These are phyloP conservation scores for Neofusicoccum ribis DNA, from an alignment of 2,329 filamentous ascomycete genomes.

Conservation along the genomic window DNA sequence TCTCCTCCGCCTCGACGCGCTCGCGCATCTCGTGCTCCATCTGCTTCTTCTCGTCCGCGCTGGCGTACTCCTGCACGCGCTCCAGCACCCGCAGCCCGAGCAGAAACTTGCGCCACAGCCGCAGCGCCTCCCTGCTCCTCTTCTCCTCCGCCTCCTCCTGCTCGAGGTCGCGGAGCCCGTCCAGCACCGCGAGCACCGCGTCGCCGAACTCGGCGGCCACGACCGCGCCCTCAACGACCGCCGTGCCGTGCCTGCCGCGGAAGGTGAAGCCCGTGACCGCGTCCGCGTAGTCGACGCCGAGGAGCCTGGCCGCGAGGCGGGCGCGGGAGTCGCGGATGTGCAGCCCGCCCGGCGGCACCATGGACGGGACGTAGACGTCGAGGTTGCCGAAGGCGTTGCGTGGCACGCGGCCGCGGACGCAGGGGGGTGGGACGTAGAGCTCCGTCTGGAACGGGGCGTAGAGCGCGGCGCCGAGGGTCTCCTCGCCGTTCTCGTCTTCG, in stretches of 20 bases:
- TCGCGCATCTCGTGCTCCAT: slow-evolving; percentile 24
- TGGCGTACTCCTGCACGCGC: slow-evolving; percentile 62
- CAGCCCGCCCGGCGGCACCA: slow-evolving; percentile 62
- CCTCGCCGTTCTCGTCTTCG: slow-evolving; percentile 34
- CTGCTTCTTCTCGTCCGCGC: slow-evolving; percentile 30
- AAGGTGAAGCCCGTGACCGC: slow-evolving; percentile 91
- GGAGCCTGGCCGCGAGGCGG: slow-evolving; percentile 68
- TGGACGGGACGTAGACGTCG: slow-evolving; percentile 63
- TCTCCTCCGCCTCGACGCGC: slow-evolving; percentile 20
- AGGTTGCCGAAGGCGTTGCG: slow-evolving; percentile 64
- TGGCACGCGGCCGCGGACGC: slow-evolving; percentile 69
- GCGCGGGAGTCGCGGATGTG: slow-evolving; percentile 62
- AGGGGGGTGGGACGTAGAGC: slow-evolving; percentile 72
- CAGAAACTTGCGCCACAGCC: slow-evolving; percentile 61
- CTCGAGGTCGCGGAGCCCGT: slow-evolving; percentile 66
- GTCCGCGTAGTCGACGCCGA: slow-evolving; percentile 83
- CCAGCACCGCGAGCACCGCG: slow-evolving; percentile 69
- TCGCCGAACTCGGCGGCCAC: slow-evolving; percentile 71
- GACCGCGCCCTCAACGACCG: slow-evolving; percentile 75
- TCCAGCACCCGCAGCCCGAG: slow-evolving; percentile 69
- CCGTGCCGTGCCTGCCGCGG: slow-evolving; percentile 80
- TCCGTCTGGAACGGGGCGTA: slow-evolving; percentile 66
- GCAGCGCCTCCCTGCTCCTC: slow-evolving; percentile 51
- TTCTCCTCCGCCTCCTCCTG: slow-evolving; percentile 62
- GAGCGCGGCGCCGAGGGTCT: slow-evolving; percentile 52